Base-by-base conservation (phyloP, 192 early-diverging fungal species). In the Backusella tarrabulga region DNA sequence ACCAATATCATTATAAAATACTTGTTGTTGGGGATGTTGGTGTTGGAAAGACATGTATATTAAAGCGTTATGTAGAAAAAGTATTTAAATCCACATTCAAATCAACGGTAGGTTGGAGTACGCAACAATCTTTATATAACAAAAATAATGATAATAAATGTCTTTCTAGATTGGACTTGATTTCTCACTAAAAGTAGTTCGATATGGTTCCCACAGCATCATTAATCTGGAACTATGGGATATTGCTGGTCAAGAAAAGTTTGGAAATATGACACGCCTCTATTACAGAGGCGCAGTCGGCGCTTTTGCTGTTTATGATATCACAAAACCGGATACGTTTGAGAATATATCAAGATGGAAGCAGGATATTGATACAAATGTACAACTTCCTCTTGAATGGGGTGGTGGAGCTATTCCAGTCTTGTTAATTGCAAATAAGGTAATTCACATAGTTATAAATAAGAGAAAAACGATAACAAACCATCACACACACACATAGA, bases 231-330 rank as follows among this genome's bases (percentile, higher is more conserved):
- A 90, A 67, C 78, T 90, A 36, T 90, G 89, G 89, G 89, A 90
- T 79, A 90, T 90, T 78, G 89, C 89, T 3, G 89, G 89, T 8
- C 89, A 90, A 72, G 89, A 90, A 80, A 84, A 85, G 69, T 90
- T 88, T 74, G 84, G 86, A 38, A 84, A 84, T 52, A 83, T 90
- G 81, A 90, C 89, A 40, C 77, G 87, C 56, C 87, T 90, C 1
- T 90, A 90, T 54, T 90, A 88, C 63, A 87, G 87, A 67, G 89
- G 86, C 38, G 89, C 89, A 6, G 68, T 86, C 1, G 89, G 86
- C 6, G 89, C 89, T 35, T 79, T 90, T 74, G 81, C 87, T 3
- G 89, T 90, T 4, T 90, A 88, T 69, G 89, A 90, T 75, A 78
- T 88, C 11, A 88, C 87, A 8, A 81, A 85, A 15, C 87, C 87